Evolutionary conservation across 768 basidiomycete species (phyloP), one percentile per base, ranked within the genome.

Genomic region (Trichaptum fuscoviolaceum): DNA sequence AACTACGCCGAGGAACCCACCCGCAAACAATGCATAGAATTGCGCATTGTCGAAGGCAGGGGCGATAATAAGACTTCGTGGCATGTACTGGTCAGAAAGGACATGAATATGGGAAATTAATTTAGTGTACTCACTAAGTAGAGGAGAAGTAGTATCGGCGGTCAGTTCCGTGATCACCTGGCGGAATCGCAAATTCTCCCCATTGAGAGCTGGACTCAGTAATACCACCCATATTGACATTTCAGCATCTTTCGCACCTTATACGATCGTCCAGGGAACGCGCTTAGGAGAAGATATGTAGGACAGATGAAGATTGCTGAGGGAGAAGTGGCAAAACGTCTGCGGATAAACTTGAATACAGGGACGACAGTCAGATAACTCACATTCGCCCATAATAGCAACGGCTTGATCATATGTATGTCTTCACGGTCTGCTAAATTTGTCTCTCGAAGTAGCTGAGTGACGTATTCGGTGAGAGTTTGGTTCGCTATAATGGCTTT

Each of bases 241-340:
- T n/a, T n/a, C n/a, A n/a, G n/a, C 20, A 23, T 12, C 17, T 12
- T 8, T 3, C 71, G 7, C 12, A 78, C 79, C 73, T 78, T 80
- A 70, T 71, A 79, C 0, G 76, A 70, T 24, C 65, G 69, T 24
- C 72, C 72, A 1, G 34, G 18, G 64, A 78, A 80, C 6, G 78
- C 65, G 6, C 66, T 35, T 18, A 78, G 70, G 57, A 79, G 15
- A 57, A 67, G 73, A 58, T 78, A 76, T 0, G 77, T 73, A 1
- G 78, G 79, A 61, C 79, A 80, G 15, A 75, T 68, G 65, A 80
- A 73, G n/a, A 77, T 76, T 0, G 78, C 79, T n/a, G n/a, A n/a
- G n/a, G n/a, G n/a, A n/a, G n/a, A n/a, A n/a, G n/a, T n/a, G n/a
- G n/a, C n/a, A n/a, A n/a, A n/a, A n/a, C n/a, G n/a, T n/a, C n/a